Percentiles rank a stretch among this genome's conserved stretches.
Evolutionary conservation across 176 grass and related monocot genomes (phyloP).

Genomic region (Lolium rigidum): DNA sequence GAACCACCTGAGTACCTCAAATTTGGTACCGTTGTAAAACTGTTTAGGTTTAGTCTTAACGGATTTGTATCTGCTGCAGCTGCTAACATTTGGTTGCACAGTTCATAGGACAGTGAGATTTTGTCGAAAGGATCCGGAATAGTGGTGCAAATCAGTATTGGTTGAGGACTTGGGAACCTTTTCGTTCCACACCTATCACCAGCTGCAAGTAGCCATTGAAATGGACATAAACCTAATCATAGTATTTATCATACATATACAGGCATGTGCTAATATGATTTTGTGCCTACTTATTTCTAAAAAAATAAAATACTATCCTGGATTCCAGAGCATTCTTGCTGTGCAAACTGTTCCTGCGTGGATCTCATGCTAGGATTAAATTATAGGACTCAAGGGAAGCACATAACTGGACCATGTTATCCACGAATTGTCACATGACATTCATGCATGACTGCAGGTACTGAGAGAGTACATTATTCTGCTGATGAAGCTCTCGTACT

Average conservation of each 20-base stretch:
- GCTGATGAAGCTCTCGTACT: conserved; percentile 75
- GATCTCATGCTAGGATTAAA: not conserved
- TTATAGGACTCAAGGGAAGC: not conserved
- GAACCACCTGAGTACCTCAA: not conserved
- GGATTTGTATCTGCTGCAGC: not conserved
- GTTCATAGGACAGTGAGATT: not conserved
- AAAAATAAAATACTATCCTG: not conserved
- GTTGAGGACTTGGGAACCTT: not conserved
- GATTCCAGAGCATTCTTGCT: not conserved
- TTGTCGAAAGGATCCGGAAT: not conserved
- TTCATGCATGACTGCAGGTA: conserved; percentile 39
- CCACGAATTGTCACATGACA: not conserved
- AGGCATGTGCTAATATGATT: not conserved
- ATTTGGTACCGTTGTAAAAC: not conserved
- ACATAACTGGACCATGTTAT: not conserved
- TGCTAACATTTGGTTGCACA: not conserved
- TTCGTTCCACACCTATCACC: not conserved
- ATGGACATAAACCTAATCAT: conserved; percentile 34
- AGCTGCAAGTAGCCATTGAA: conserved; percentile 22
- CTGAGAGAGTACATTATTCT: conserved; percentile 66
- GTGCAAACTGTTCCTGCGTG: not conserved
- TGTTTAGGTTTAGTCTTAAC: not conserved
- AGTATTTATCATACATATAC: not conserved
- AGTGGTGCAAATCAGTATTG: not conserved
- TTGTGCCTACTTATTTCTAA: not conserved